Percentiles rank a stretch among this genome's conserved stretches.
Conservation (phyloP, 1,284 basidiomycete species). For the Ceratobasidium sp. region DNA sequence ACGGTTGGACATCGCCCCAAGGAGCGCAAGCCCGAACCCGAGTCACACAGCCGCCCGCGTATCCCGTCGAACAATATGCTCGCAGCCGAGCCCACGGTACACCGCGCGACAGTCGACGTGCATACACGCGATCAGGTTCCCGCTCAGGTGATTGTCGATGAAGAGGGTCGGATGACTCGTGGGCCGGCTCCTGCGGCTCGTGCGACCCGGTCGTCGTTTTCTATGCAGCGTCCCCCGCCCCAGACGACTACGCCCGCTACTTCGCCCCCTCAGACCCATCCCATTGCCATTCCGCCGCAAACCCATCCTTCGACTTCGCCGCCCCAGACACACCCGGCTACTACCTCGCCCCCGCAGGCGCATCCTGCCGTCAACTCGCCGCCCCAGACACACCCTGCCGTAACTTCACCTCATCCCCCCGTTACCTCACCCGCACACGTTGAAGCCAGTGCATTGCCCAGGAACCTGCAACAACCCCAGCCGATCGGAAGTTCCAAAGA, state of each 20-base stretch:
- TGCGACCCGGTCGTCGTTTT: constrained; percentile 16
- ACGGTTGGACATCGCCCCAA: neutral
- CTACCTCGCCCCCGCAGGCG: too few species aligned
- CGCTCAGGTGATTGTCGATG: constrained; percentile 7
- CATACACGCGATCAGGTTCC: constrained; percentile 10
- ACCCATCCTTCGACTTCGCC: neutral
- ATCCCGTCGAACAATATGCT: constrained; percentile 12
- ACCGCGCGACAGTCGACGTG: constrained; percentile 30
- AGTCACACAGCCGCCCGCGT: constrained; percentile 9
- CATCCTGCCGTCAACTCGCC: neutral
- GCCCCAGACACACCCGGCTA: neutral
- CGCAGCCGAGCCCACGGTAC: constrained; percentile 1
- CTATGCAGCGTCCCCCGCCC: neutral
- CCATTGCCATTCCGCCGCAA: neutral
- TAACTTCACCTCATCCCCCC: neutral
- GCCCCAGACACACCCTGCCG: constrained; percentile 18
- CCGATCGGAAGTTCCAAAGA: constrained; percentile 22
- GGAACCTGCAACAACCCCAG: constrained; percentile 26
- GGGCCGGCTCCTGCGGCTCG: neutral
- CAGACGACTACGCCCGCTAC: neutral
- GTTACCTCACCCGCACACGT: neutral
- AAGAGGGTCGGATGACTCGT: constrained; percentile 24
- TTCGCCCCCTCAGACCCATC: constrained; percentile 3
- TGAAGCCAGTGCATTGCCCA: constrained; percentile 27
- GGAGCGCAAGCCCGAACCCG: neutral